A percentile compares a stretch with the other conserved stretches of the same genome.
These are phyloP conservation scores for Leavenworthia alabamica DNA, from an alignment of 345 rosid species.

Conservation along the genomic window DNA sequence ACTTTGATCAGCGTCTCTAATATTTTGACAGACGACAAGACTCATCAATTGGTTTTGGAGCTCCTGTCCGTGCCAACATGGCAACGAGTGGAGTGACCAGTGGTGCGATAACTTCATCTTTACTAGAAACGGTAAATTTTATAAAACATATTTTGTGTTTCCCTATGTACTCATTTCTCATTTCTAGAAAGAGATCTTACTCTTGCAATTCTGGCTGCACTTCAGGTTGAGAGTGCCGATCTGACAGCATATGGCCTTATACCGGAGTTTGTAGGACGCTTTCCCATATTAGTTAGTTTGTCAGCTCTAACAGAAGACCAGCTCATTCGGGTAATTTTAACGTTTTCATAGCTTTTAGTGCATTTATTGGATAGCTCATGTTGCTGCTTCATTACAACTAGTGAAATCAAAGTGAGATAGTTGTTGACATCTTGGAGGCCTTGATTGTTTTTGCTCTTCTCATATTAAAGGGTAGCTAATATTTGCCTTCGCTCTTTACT, in stretches of 20 bases:
- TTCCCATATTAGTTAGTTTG: conserved; percentile 87
- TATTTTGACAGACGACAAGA: conserved; percentile 67
- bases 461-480: conserved; percentile 4
- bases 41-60: conserved; percentile 97
- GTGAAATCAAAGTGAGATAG: not conserved
- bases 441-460: not conserved
- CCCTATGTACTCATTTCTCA: not conserved
- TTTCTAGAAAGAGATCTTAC: conserved; percentile 8
- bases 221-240: conserved; percentile 88
- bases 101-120: conserved; percentile 74
- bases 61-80: conserved; percentile 96
- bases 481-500: not conserved
- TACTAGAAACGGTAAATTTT: conserved; percentile 62
- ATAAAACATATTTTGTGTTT: not conserved
- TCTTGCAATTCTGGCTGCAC: conserved; percentile 14
- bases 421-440: not conserved
- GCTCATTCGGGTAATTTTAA: conserved; percentile 56
- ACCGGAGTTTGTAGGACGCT: conserved; percentile 96
- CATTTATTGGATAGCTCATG: not conserved
- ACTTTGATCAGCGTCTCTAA: conserved; percentile 9
- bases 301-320: conserved; percentile 87
- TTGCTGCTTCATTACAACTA: not conserved
- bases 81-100: conserved; percentile 58
- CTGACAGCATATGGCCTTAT: conserved; percentile 93
- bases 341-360: not conserved